phyloP scores from a whole-genome alignment of 176 grass and related monocot species.

The Rhipidocladum racemiflorum region DNA sequence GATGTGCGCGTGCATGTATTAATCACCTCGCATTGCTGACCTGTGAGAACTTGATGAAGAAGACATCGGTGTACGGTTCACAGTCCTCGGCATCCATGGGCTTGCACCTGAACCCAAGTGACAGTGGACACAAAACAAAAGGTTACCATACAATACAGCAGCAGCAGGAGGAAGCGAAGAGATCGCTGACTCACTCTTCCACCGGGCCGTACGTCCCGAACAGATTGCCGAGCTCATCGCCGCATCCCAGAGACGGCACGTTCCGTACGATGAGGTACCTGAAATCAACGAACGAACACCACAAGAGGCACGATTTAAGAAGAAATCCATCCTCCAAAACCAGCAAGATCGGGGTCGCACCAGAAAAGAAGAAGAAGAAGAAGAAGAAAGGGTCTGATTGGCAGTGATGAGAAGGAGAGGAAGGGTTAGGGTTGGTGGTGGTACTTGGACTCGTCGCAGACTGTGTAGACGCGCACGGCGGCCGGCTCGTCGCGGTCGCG shows the following conservation, averaged over 20 bases:
- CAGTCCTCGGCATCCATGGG: conserved; percentile 96
- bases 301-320: no score
- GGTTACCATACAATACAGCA: background rate
- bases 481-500: conserved; percentile 52
- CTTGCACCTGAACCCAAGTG: conserved; percentile 60
- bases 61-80: conserved; percentile 87
- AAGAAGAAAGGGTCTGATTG: no score
- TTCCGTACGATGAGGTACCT: conserved; percentile 91
- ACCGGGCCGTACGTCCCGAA: conserved; percentile 71
- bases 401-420: background rate
- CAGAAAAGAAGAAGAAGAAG: background rate
- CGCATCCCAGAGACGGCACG: conserved; percentile 86
- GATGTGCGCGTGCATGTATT: background rate
- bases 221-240: conserved; percentile 57
- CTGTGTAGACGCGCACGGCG: conserved; percentile 71
- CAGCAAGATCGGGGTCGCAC: background rate
- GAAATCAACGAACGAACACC: background rate
- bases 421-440: background rate
- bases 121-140: background rate
- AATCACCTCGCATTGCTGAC: conserved; percentile 87
- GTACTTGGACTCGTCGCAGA: conserved; percentile 94
- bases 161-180: background rate
- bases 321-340: no score
- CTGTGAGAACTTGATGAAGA: conserved; percentile 82
- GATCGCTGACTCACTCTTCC: conserved; percentile 58